Conservation (phyloP, 257 asterid species). For the Verbascum thapsus region DNA sequence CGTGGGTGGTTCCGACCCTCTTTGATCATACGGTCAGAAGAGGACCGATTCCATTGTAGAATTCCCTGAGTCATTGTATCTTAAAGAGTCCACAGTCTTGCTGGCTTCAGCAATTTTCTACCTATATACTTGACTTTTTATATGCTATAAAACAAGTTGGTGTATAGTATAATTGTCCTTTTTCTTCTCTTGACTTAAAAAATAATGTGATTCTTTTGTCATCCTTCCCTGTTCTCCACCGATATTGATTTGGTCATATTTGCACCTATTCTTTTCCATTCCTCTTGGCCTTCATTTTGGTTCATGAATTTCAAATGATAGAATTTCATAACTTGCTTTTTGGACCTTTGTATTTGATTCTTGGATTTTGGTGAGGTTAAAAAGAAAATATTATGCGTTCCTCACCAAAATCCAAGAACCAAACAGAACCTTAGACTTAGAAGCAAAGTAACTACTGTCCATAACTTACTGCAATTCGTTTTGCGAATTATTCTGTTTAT, state of each 20-base stretch:
- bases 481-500: neutral
- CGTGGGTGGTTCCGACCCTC: too few relatives aligned
- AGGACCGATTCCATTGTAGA: too few relatives aligned
- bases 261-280: slow-evolving; percentile 1
- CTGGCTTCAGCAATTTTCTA: slow-evolving; percentile 11
- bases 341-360: too few relatives aligned
- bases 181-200: slow-evolving; percentile 27
- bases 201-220: slow-evolving; percentile 21
- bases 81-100: slow-evolving; percentile 2
- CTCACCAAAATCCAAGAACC: too few relatives aligned
- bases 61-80: slow-evolving; percentile 11
- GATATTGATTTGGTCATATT: slow-evolving; percentile 11
- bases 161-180: slow-evolving; percentile 34
- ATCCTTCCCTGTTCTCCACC: slow-evolving; percentile 38
- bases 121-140: slow-evolving; percentile 36
- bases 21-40: too few relatives aligned
- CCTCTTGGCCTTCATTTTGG: neutral
- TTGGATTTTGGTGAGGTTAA: too few relatives aligned
- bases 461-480: neutral
- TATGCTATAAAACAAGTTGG: slow-evolving; percentile 20
- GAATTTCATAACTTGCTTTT: too few relatives aligned
- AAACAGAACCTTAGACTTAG: neutral
- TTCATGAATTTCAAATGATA: too few relatives aligned
- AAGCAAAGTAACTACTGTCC: neutral
- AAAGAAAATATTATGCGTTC: too few relatives aligned